phyloP scores from a whole-genome alignment of 768 basidiomycete species.

The Dioszegia aurantiaca region DNA sequence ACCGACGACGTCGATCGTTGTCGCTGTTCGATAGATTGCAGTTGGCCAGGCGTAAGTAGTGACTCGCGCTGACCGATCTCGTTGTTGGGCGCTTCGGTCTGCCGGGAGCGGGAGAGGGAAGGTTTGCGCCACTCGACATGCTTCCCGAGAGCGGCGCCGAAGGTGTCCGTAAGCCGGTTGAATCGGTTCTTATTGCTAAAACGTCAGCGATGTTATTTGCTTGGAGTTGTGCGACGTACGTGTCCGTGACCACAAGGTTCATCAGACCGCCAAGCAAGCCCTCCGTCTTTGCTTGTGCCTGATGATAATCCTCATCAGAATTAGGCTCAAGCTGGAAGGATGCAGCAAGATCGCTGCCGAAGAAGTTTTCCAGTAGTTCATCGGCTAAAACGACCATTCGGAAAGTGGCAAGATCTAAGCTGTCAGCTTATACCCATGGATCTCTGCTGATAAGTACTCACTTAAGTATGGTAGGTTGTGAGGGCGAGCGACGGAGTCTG shows the following conservation, averaged over 20 bases:
- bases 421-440: slow-evolving; percentile 5
- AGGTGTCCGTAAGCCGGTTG: slow-evolving; percentile 86
- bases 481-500: slow-evolving; percentile 53
- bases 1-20: slow-evolving; percentile 50
- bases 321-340: slow-evolving; percentile 79
- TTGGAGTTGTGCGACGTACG: slow-evolving; percentile 32
- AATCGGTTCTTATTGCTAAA: slow-evolving; percentile 79
- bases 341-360: slow-evolving; percentile 81
- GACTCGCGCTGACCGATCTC: slow-evolving; percentile 88
- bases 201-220: slow-evolving; percentile 8
- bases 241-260: slow-evolving; percentile 83
- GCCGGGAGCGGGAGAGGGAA: slow-evolving; percentile 74
- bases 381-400: slow-evolving; percentile 98
- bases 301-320: slow-evolving; percentile 54
- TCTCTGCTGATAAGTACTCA: slow-evolving; percentile 55
- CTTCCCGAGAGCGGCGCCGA: slow-evolving; percentile 89
- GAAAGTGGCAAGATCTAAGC: slow-evolving; percentile 63
- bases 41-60: slow-evolving; percentile 62
- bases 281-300: slow-evolving; percentile 53
- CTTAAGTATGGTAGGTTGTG: slow-evolving; percentile 90
- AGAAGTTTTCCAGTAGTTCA: slow-evolving; percentile 93
- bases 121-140: slow-evolving; percentile 65
- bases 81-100: slow-evolving; percentile 61
- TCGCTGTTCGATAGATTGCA: slow-evolving; percentile 26
- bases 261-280: slow-evolving; percentile 68